Base-by-base conservation (phyloP, 2,329 filamentous ascomycete species). In the Cylindrodendrum hubeiense region DNA sequence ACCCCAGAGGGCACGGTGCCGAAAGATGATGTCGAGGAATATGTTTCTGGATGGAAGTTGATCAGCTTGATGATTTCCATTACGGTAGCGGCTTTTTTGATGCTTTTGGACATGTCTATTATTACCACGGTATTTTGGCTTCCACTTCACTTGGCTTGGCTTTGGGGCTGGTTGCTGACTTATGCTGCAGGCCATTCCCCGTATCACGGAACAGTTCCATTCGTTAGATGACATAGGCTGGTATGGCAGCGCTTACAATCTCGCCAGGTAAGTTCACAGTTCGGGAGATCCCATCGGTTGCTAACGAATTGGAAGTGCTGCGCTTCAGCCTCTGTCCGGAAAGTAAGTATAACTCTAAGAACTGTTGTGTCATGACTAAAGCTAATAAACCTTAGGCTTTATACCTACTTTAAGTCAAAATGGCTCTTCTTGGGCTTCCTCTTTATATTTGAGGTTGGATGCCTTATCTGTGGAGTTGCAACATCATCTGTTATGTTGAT, bases 141-240 rank as follows among this genome's bases (percentile, higher is more conserved):
- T 21, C 17, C 3, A n/a, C 51, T 15, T n/a, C n/a, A n/a, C n/a
- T n/a, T n/a, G n/a, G n/a, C n/a, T n/a, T n/a, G n/a, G 17, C 9
- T 24, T 39, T 5, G 22, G n/a, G 3, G 5, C 13, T 3, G 15
- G 2, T 43, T 56, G 19, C 17, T 17, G n/a, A 50, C 15, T 12
- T 33, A n/a, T 34, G 17, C 5, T 33, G 30, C n/a, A 82, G 80
- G 80, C 85, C 3, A 80, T 85, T 56, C 85, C 85, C 1, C 76
- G 77, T 52, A 87, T 87, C 60, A 87, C 85, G 0, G 82, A 79
- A 49, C 78, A 84, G 21, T 85, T 86, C 72, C 81, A 86, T 60
- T 82, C 83, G 13, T 76, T 87, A 1, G 72, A 77, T 3, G 86
- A 89, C 67, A 82, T 88, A 15, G 86, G 86, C 39, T 89, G 86